phyloP scores from a whole-genome alignment of 352 stramenopile species.

The Lagenidium giganteum region DNA sequence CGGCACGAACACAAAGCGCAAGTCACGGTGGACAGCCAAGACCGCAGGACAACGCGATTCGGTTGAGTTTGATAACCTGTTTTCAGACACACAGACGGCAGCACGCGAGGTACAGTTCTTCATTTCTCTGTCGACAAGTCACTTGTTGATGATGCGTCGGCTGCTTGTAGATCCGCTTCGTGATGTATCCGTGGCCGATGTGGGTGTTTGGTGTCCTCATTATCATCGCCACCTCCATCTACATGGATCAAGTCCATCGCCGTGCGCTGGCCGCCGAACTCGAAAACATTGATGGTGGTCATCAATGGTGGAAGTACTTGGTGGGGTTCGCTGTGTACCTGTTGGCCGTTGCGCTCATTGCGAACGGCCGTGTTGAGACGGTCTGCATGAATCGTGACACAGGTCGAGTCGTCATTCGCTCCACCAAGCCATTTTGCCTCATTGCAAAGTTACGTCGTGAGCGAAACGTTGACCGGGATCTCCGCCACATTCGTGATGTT shows the following conservation, averaged over 20 bases:
- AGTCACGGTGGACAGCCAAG: conserved; percentile 12
- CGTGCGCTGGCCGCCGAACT: conserved; percentile 15
- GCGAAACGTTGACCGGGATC: conserved; percentile 39
- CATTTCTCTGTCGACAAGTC: too few relatives aligned
- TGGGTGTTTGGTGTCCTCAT: conserved; percentile 50
- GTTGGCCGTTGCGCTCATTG: conserved; percentile 30
- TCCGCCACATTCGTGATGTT: conserved; percentile 53
- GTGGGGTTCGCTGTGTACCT: conserved; percentile 49
- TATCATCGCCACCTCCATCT: conserved; percentile 46
- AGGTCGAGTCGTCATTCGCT: conserved; percentile 28
- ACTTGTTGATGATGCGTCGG: not conserved
- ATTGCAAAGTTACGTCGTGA: conserved; percentile 24
- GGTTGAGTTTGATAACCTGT: conserved; percentile 24
- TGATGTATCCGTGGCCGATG: conserved; percentile 52
- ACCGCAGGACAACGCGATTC: conserved; percentile 13
- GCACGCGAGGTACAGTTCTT: conserved; percentile 7
- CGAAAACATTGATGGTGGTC: not conserved
- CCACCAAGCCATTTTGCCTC: conserved; percentile 46
- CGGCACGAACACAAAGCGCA: conserved; percentile 3
- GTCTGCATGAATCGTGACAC: conserved; percentile 55
- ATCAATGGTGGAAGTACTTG: conserved; percentile 68
- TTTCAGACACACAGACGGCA: conserved; percentile 8
- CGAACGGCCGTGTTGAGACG: conserved; percentile 51
- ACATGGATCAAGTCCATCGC: conserved; percentile 44
- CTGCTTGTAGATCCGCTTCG: conserved; percentile 35